Percentiles rank a stretch among this genome's conserved stretches.
phyloP scores from a whole-genome alignment of 2,329 filamentous ascomycete genomes.

The Alternaria rosae region DNA sequence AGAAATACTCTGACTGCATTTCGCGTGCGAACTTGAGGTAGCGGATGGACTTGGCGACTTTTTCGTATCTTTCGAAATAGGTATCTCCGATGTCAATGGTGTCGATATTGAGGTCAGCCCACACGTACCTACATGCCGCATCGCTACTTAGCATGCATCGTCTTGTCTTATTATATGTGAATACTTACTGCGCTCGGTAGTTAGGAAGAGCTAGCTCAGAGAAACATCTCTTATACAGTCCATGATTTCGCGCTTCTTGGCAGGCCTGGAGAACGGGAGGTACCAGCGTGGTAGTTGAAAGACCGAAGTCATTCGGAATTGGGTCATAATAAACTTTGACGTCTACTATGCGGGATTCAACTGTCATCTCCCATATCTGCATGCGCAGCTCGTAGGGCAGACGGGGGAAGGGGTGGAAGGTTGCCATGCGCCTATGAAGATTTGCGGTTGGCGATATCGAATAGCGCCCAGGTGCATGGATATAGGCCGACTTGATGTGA shows the following conservation, averaged over 20 bases:
- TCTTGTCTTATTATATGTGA: neutral
- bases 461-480: no score
- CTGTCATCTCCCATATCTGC: conserved; percentile 15
- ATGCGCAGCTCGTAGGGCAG: conserved; percentile 14
- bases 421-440: neutral
- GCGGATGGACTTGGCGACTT: neutral
- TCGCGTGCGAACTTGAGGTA: neutral
- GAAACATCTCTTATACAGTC: conserved; percentile 10
- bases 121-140: neutral
- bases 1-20: neutral
- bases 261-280: conserved; percentile 10
- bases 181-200: neutral
- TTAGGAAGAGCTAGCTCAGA: neutral
- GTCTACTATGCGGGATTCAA: conserved; percentile 8
- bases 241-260: conserved; percentile 15
- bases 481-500: no score
- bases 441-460: neutral
- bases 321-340: neutral
- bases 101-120: neutral
- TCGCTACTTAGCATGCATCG: neutral
- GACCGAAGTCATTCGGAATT: no score
- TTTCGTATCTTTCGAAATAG: neutral
- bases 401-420: conserved; percentile 15
- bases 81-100: neutral
- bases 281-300: no score